Evolutionary conservation across 495 filamentous ascomycete species (phyloP), one percentile per base, ranked within the genome.

Genomic region (Tirmania nivea): DNA sequence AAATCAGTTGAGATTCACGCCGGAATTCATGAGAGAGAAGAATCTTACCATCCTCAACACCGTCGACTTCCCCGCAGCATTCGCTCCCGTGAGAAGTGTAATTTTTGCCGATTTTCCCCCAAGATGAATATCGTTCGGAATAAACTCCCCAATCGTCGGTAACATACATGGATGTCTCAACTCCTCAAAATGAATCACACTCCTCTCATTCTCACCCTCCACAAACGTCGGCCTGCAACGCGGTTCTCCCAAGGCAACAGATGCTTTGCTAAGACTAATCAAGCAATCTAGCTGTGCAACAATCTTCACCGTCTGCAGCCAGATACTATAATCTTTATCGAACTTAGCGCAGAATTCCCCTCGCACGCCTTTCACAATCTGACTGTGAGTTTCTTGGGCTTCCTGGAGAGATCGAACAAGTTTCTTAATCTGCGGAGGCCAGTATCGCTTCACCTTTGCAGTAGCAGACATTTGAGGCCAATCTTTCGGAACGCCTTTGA

Each of bases 381-480:
- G 89, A 12, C 78, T 78, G 69, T 96, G 92, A 2, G 79, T 92
- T 65, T 99, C 92, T 63, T 94, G 88, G 8, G 87, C 80, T 66
- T 99, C 92, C 62, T 88, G 89, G 3, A 95, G 72, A 56, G 84
- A 74, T 48, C 87, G 79, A 31, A 99, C 85, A 9, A 92, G 74
- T 25, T 71, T 72, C 16, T 84, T 80, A 7, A 96, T 71, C 61
- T 93, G 84, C 10, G 80, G 78, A 59, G 81, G 89, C 69, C 96
- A 99, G 71, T 90, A 99, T 0, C 92, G 83, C 67, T 94, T 96
- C 63, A 90, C 83, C 50, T 80, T 78, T 50, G 81, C 74, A 0
- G 92, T 94, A 10, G 86, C 82, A 16, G 88, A 95, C 88, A 94
- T 95, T 66, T 95, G 90, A 60, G 84, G 78, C 92, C 92, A 99